A percentile compares a stretch with the other conserved stretches of the same genome.
Evolutionary conservation across 2,329 filamentous ascomycete species (phyloP).

Genomic region (Lachnellula subtilissima): DNA sequence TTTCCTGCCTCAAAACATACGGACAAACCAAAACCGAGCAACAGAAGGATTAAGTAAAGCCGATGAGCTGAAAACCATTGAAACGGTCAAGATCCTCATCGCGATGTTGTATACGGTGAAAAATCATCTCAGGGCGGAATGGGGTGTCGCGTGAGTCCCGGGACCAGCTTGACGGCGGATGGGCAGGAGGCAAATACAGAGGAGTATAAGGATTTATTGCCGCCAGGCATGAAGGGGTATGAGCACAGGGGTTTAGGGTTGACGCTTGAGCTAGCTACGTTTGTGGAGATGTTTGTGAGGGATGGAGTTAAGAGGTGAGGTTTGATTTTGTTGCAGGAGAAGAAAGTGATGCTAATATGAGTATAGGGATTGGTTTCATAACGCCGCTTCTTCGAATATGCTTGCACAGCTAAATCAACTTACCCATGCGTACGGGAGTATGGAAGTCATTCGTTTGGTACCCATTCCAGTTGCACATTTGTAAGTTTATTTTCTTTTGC

Average conservation of each 20-base stretch:
- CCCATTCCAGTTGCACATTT: conserved; percentile 60
- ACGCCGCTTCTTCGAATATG: conserved; percentile 53
- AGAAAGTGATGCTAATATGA: not conserved
- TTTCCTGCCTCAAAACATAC: conserved; percentile 15
- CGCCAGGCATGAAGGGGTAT: conserved; percentile 44
- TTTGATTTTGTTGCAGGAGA: not conserved
- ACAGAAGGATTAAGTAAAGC: conserved; percentile 5
- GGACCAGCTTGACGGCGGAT: conserved; percentile 29
- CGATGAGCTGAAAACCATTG: conserved; percentile 46
- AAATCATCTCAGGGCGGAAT: conserved; percentile 59
- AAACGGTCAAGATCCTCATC: conserved; percentile 52
- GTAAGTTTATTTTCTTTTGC: conserved; percentile 22
- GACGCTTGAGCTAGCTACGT: conserved; percentile 55
- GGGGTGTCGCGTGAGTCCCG: conserved; percentile 41
- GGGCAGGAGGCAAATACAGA: conserved; percentile 33
- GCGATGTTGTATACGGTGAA: conserved; percentile 60
- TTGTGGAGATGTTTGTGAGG: conserved; percentile 56
- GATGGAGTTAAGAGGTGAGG: conserved; percentile 42
- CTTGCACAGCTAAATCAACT: conserved; percentile 52
- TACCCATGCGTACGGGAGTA: conserved; percentile 53
- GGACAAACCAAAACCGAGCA: conserved; percentile 4
- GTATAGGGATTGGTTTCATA: conserved; percentile 51
- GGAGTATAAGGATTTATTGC: conserved; percentile 48
- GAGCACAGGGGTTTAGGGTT: conserved; percentile 56
- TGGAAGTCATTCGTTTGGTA: conserved; percentile 63